Evolutionary conservation across 2,329 filamentous ascomycete genomes (phyloP).

Genomic region (Helotiales sp.): DNA sequence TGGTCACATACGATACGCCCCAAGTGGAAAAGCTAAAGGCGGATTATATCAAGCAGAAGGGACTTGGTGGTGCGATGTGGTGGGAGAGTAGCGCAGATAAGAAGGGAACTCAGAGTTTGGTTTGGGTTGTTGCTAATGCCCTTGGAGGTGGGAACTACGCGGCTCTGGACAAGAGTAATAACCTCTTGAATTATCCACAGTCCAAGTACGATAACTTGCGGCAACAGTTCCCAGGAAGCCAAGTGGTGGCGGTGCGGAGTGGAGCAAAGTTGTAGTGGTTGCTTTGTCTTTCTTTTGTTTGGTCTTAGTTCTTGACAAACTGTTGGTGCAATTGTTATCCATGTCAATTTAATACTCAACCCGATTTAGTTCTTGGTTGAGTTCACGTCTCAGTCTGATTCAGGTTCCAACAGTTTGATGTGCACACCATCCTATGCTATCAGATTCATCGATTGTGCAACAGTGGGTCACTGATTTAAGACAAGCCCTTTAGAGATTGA

Average conservation of each 20-base stretch:
- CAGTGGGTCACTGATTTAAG: no score
- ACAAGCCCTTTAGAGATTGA: no score
- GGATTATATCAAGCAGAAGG: constrained; percentile 34
- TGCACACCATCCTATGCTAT: no score
- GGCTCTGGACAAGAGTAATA: constrained; percentile 41
- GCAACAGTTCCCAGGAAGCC: neutral
- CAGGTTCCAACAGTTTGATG: no score
- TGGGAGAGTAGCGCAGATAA: constrained; percentile 79
- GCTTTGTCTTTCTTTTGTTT: constrained; percentile 1
- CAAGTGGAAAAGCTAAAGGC: constrained; percentile 9
- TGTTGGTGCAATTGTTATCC: no score
- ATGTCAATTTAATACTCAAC: no score
- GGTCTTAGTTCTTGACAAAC: neutral
- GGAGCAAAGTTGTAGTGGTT: neutral
- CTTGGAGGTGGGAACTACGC: constrained; percentile 47
- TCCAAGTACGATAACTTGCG: neutral
- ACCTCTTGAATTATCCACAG: constrained; percentile 54
- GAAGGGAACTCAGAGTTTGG: constrained; percentile 62
- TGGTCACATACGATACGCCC: constrained; percentile 69
- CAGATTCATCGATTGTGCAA: no score
- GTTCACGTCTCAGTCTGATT: no score
- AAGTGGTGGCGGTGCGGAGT: neutral
- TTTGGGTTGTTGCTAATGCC: constrained; percentile 50
- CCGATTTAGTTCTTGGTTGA: no score
- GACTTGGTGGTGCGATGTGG: constrained; percentile 79